Percentiles rank a stretch among this genome's conserved stretches.
These are phyloP conservation scores for Mesotaenium endlicherianum DNA, from an alignment of 139 green algal genomes.

Conservation along the genomic window DNA sequence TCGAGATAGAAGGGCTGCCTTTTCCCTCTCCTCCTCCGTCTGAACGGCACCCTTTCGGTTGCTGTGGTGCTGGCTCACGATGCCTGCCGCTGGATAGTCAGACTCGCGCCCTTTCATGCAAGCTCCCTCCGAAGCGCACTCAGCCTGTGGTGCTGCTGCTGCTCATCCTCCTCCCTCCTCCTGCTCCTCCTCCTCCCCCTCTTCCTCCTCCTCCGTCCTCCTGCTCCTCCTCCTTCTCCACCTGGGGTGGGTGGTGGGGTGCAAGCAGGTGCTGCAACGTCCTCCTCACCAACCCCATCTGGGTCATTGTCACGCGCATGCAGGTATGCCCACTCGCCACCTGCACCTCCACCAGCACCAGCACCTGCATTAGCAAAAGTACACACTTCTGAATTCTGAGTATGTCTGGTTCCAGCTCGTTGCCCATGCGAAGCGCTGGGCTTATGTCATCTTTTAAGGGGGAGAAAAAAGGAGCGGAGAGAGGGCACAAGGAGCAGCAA, in stretches of 20 bases:
- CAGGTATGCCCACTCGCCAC: conserved; percentile 55
- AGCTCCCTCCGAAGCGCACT: not conserved
- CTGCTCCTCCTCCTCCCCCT: not conserved
- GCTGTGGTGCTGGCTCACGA: not conserved
- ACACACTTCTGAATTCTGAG: too few relatives aligned
- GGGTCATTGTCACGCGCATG: conserved; percentile 86
- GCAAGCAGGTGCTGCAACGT: conserved; percentile 56
- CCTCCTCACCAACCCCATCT: conserved; percentile 85
- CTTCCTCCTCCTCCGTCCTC: not conserved
- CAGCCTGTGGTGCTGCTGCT: not conserved
- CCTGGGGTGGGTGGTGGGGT: not conserved
- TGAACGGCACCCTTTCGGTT: not conserved
- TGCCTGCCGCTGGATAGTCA: not conserved
- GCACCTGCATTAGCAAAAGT: too few relatives aligned
- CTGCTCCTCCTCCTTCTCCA: not conserved
- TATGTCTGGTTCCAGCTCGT: too few relatives aligned
- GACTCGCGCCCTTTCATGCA: not conserved
- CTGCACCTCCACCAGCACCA: too few relatives aligned
- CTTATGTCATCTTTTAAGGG: too few relatives aligned
- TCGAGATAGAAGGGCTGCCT: too few relatives aligned
- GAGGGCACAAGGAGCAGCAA: not conserved
- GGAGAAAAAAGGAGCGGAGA: too few relatives aligned
- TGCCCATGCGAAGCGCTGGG: too few relatives aligned
- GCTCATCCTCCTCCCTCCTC: not conserved
- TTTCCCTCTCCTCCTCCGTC: not conserved